Conservation (phyloP, 495 filamentous ascomycete species). For the Cetradonia linearis region DNA sequence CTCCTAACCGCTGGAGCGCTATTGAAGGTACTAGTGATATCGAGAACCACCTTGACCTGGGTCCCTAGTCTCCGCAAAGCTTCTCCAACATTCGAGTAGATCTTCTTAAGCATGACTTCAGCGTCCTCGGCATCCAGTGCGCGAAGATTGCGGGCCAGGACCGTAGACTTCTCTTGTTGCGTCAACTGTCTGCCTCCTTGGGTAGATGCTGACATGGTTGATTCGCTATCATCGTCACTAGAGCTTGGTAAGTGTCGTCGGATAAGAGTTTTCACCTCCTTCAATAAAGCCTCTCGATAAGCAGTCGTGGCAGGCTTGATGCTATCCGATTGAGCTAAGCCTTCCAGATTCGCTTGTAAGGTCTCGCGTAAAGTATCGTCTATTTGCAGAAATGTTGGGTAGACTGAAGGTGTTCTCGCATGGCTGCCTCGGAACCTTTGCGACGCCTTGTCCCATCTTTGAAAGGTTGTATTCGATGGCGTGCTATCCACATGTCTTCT, state of each 20-base stretch:
- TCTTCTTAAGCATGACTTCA: conserved; percentile 69
- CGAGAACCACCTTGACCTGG: conserved; percentile 90
- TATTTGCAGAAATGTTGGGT: conserved; percentile 64
- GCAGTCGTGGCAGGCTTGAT: conserved; percentile 69
- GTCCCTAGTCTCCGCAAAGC: conserved; percentile 72
- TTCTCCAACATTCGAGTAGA: conserved; percentile 83
- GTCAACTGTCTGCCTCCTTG: conserved; percentile 57
- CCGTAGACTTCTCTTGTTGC: conserved; percentile 80
- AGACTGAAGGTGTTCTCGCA: conserved; percentile 51
- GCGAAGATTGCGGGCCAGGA: conserved; percentile 83
- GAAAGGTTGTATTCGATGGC: conserved; percentile 59
- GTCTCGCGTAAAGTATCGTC: conserved; percentile 56
- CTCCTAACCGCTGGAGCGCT: conserved; percentile 26
- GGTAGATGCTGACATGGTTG: conserved; percentile 78
- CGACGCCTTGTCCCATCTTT: conserved; percentile 60
- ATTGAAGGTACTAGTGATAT: conserved; percentile 74
- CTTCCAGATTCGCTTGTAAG: conserved; percentile 58
- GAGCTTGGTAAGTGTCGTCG: conserved; percentile 78
- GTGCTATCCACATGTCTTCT: conserved; percentile 72
- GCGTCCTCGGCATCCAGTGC: conserved; percentile 75
- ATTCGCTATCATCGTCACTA: conserved; percentile 87
- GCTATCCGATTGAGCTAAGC: conserved; percentile 67
- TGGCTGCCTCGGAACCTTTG: conserved; percentile 56
- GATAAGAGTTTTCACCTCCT: conserved; percentile 81
- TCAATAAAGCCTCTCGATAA: conserved; percentile 76